phyloP scores from a whole-genome alignment of 2,329 filamentous ascomycete species.

The Ascochyta clinopodiicola region DNA sequence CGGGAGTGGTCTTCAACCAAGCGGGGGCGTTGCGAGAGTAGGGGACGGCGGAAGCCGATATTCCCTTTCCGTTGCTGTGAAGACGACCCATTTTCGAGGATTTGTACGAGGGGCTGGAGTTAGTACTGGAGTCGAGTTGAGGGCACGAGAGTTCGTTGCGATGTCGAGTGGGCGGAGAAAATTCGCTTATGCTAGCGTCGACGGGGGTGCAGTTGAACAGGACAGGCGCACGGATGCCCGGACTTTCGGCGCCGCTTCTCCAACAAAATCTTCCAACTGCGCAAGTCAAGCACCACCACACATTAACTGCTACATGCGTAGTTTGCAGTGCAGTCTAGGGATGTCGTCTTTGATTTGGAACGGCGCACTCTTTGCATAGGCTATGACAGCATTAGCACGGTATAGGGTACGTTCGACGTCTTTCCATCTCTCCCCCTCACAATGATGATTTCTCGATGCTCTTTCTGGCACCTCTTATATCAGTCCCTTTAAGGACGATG shows the following conservation, averaged over 20 bases:
- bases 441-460: slow-evolving; percentile 33
- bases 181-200: slow-evolving; percentile 18
- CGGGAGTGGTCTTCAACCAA: slow-evolving; percentile 98
- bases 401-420: slow-evolving; percentile 2
- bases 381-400: not conserved
- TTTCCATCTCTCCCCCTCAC: not conserved
- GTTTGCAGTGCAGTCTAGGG: too few species aligned
- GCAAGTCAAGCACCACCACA: slow-evolving; percentile 2
- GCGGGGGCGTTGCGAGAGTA: slow-evolving; percentile 92
- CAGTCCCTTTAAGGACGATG: slow-evolving; percentile 50
- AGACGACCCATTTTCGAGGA: slow-evolving; percentile 84
- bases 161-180: slow-evolving; percentile 12
- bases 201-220: not conserved
- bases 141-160: not conserved
- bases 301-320: not conserved
- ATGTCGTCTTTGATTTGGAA: not conserved
- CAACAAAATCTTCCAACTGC: slow-evolving; percentile 14
- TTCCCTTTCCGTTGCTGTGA: slow-evolving; percentile 99
- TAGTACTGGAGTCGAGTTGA: slow-evolving; percentile 19
- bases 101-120: slow-evolving; percentile 34
- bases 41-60: slow-evolving; percentile 91
- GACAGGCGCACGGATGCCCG: slow-evolving; percentile 8
- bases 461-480: slow-evolving; percentile 86
- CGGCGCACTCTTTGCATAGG: not conserved
- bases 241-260: slow-evolving; percentile 3